Percentiles rank a stretch among this genome's conserved stretches.
Evolutionary conservation across 73 alveolate genomes (phyloP).

Genomic region (Vitrella brassicaformis): DNA sequence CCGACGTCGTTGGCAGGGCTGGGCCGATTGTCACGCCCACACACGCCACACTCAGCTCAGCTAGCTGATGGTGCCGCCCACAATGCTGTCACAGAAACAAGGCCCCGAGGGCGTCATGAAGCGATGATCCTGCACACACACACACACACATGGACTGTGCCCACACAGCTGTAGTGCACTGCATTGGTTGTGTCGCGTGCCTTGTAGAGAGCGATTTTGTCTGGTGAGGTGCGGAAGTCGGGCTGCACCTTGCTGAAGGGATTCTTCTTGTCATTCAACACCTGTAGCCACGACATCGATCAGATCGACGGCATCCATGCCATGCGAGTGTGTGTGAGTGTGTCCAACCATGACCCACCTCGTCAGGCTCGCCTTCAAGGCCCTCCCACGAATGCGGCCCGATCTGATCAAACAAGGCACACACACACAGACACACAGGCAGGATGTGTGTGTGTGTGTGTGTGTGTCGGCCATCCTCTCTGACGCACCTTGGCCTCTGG

Average conservation of each 20-base stretch:
- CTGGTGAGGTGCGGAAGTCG: not conserved
- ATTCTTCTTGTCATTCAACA: not conserved
- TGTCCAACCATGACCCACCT: too few relatives aligned
- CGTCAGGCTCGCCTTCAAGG: not conserved
- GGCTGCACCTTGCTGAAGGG: not conserved
- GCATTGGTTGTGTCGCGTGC: too few relatives aligned
- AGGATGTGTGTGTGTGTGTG: not conserved
- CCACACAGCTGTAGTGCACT: too few relatives aligned
- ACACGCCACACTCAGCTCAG: too few relatives aligned
- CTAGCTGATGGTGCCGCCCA: not conserved
- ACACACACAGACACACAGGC: not conserved
- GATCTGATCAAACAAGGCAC: not conserved
- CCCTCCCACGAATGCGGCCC: not conserved
- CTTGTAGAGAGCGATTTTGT: not conserved
- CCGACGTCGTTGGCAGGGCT: too few relatives aligned
- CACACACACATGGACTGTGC: not conserved
- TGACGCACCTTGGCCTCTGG: constrained; percentile 16
- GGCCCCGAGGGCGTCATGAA: not conserved
- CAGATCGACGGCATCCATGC: too few relatives aligned
- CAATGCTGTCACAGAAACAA: not conserved
- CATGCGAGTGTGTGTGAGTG: too few relatives aligned
- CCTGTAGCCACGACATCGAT: too few relatives aligned
- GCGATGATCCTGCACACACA: not conserved
- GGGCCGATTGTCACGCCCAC: too few relatives aligned
- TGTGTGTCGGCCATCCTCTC: not conserved